Conservation (phyloP, 805 yeast genomes). For the Aciculoconidium aculeatum region DNA sequence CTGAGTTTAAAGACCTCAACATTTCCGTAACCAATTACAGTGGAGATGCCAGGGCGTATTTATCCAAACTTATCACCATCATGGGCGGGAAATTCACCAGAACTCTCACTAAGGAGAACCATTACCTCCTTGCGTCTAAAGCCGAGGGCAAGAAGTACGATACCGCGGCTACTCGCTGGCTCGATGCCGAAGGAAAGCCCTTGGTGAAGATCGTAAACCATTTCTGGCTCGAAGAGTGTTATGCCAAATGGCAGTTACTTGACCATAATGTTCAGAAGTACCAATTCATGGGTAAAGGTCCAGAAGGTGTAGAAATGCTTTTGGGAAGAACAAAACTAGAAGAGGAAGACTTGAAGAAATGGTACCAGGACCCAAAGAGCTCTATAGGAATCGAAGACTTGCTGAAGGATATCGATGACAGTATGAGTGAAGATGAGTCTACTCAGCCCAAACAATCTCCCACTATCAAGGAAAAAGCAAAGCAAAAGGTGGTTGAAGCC, state of each 20-base stretch:
- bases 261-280: constrained; percentile 44
- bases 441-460: constrained; percentile 9
- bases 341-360: constrained; percentile 33
- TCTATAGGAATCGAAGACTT: constrained; percentile 4
- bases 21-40: constrained; percentile 75
- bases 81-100: constrained; percentile 76
- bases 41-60: constrained; percentile 76
- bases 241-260: constrained; percentile 48
- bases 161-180: constrained; percentile 65
- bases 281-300: constrained; percentile 37
- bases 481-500: constrained; percentile 7
- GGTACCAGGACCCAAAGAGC: constrained; percentile 29
- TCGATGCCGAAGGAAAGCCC: constrained; percentile 17
- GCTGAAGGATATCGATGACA: constrained; percentile 20
- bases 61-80: constrained; percentile 55
- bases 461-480: constrained; percentile 9
- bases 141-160: constrained; percentile 68
- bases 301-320: constrained; percentile 36
- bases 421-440: constrained; percentile 21
- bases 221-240: constrained; percentile 85
- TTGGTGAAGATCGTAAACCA: constrained; percentile 61
- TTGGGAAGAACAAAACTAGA: constrained; percentile 50
- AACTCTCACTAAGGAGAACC: constrained; percentile 57
- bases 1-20: constrained; percentile 47
- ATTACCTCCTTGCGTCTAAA: constrained; percentile 65